Evolutionary conservation across 2,329 filamentous ascomycete species (phyloP).

Genomic region (Plenodomus tracheiphilus): DNA sequence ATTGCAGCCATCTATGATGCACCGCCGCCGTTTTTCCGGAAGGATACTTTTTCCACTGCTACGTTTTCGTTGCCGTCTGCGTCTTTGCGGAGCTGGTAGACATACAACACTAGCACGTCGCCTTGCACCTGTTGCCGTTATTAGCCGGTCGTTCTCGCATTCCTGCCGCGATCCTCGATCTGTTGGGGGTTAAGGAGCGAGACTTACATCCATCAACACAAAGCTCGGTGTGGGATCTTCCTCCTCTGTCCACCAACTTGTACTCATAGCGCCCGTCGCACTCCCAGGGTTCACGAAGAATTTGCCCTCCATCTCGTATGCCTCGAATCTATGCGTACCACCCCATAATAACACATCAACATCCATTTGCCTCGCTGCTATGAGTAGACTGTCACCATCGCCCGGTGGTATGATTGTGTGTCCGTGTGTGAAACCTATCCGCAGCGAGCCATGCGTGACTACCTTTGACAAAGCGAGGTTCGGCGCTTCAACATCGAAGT

Average conservation of each 20-base stretch:
- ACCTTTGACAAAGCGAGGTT: conserved; percentile 68
- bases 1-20: conserved; percentile 32
- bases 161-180: neutral
- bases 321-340: conserved; percentile 70
- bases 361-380: conserved; percentile 71
- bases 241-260: conserved; percentile 60
- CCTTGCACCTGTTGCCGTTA: conserved; percentile 75
- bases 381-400: conserved; percentile 67
- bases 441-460: conserved; percentile 68
- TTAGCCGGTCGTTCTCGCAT: conserved; percentile 17
- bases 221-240: conserved; percentile 83
- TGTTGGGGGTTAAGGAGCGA: neutral
- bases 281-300: conserved; percentile 73
- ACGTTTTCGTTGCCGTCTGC: conserved; percentile 57
- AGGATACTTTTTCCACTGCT: conserved; percentile 60
- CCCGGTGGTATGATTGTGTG: conserved; percentile 72
- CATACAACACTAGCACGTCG: conserved; percentile 92
- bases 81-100: conserved; percentile 68
- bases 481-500: conserved; percentile 70
- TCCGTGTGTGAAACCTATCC: conserved; percentile 72
- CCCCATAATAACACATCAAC: conserved; percentile 72
- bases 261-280: conserved; percentile 67
- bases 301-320: conserved; percentile 72
- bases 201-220: conserved; percentile 94
- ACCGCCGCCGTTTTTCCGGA: conserved; percentile 54